Conservation (phyloP, 129 eudicot species). For the Chrysanthemum seticuspe region DNA sequence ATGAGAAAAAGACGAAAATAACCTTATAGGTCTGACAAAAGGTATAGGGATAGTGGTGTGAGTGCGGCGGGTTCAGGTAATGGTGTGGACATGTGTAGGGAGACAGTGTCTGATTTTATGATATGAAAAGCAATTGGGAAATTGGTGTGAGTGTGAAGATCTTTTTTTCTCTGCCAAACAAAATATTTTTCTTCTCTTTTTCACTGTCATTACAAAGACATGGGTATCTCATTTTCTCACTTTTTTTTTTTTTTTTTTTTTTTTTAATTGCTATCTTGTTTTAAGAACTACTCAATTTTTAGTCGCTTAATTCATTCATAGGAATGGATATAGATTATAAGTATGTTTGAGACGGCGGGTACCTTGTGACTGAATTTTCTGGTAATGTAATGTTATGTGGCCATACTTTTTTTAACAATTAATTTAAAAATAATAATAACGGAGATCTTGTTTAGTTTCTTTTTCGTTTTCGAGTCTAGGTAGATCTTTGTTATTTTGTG, state of each 20-base stretch:
- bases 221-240: conserved; percentile 9
- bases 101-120: conserved; percentile 12
- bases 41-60: conserved; percentile 20
- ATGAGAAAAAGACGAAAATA: conserved; percentile 15
- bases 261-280: not conserved
- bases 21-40: conserved; percentile 5
- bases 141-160: conserved; percentile 10
- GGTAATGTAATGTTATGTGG: too few species aligned
- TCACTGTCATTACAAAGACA: conserved; percentile 25
- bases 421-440: too few species aligned
- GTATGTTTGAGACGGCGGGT: too few species aligned
- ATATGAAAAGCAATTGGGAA: conserved; percentile 27
- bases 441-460: too few species aligned
- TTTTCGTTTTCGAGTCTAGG: too few species aligned
- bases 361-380: too few species aligned
- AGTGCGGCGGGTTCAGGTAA: conserved; percentile 35
- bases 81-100: conserved; percentile 24
- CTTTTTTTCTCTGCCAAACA: conserved; percentile 24
- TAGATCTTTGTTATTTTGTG: too few species aligned
- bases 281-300: too few species aligned
- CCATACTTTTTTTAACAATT: too few species aligned
- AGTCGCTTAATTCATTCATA: too few species aligned
- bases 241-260: conserved; percentile 4
- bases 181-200: conserved; percentile 26
- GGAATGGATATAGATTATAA: too few species aligned